Conservation (phyloP, 2,329 filamentous ascomycete genomes). For the Cercospora sojina region DNA sequence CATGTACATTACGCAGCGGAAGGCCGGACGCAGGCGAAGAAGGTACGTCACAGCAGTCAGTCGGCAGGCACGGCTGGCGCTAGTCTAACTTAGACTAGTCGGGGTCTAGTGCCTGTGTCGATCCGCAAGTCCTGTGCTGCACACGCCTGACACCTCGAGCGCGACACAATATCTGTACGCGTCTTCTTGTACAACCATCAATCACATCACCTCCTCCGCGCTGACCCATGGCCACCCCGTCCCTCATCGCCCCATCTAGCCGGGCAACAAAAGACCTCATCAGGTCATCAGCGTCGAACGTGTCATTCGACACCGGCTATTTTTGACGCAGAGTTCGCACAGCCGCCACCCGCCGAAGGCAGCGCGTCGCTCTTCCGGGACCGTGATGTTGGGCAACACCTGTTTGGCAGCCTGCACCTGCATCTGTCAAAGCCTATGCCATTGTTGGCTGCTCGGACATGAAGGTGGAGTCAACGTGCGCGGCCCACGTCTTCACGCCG, state of each 20-base stretch:
- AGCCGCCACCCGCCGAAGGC: background rate
- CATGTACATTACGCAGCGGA: too few species aligned
- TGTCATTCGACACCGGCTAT: background rate
- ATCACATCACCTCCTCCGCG: background rate
- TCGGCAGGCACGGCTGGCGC: background rate
- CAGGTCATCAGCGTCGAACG: background rate
- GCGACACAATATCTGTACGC: background rate
- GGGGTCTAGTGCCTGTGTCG: background rate
- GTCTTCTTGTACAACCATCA: background rate
- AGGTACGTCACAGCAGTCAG: background rate
- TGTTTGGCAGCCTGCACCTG: background rate
- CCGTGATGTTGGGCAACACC: background rate
- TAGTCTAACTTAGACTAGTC: too few species aligned
- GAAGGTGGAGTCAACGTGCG: background rate
- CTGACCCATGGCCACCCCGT: background rate
- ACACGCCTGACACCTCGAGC: background rate
- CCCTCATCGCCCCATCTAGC: background rate
- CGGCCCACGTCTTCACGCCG: background rate
- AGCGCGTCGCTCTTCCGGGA: background rate
- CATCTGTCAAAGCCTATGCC: background rate
- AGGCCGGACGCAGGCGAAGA: conserved; percentile 1
- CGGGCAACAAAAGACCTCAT: background rate
- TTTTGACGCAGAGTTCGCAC: conserved; percentile 1
- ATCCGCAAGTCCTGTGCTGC: background rate
- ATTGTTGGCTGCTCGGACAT: background rate